These are phyloP conservation scores for Catunica adiposa DNA, from an alignment of 2,329 filamentous ascomycete species.

Conservation along the genomic window DNA sequence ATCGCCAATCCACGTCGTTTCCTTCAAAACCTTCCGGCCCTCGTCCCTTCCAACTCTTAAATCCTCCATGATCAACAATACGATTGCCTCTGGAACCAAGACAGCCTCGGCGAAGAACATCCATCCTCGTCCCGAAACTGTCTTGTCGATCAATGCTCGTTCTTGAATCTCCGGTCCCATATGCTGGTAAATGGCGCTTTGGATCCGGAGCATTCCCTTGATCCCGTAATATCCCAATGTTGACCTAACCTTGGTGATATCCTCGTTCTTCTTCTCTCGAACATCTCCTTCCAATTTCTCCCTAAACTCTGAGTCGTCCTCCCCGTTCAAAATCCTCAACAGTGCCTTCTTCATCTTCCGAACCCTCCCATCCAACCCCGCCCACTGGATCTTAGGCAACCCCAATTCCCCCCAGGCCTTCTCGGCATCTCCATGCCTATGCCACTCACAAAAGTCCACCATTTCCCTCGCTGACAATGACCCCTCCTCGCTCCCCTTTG, in stretches of 20 bases:
- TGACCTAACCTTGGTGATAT: slow-evolving; percentile 38
- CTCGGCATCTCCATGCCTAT: slow-evolving; percentile 39
- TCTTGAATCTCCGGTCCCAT: slow-evolving; percentile 45
- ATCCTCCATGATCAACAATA: slow-evolving; percentile 39
- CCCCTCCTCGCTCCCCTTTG: slow-evolving; percentile 26
- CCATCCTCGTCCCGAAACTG: slow-evolving; percentile 50
- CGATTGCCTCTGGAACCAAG: slow-evolving; percentile 54
- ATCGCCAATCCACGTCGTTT: slow-evolving; percentile 51
- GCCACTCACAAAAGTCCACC: slow-evolving; percentile 44
- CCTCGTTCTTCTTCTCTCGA: slow-evolving; percentile 40
- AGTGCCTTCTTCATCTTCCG: slow-evolving; percentile 37
- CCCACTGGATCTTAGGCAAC: slow-evolving; percentile 62
- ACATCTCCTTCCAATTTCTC: slow-evolving; percentile 37
- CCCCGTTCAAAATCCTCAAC: slow-evolving; percentile 38
- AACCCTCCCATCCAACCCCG: slow-evolving; percentile 40
- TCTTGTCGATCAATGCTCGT: slow-evolving; percentile 43
- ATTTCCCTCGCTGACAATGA: slow-evolving; percentile 42
- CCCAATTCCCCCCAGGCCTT: slow-evolving; percentile 32
- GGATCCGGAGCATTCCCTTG: slow-evolving; percentile 55
- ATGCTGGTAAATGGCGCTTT: slow-evolving; percentile 45
- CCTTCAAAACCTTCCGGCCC: slow-evolving; percentile 40
- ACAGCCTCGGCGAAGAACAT: slow-evolving; percentile 57
- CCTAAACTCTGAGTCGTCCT: slow-evolving; percentile 44
- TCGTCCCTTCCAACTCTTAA: slow-evolving; percentile 28
- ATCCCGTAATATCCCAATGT: slow-evolving; percentile 72